Percentiles rank a stretch among this genome's conserved stretches.
Evolutionary conservation across 257 asterid species (phyloP).

Genomic region (Solanum appendiculatum): DNA sequence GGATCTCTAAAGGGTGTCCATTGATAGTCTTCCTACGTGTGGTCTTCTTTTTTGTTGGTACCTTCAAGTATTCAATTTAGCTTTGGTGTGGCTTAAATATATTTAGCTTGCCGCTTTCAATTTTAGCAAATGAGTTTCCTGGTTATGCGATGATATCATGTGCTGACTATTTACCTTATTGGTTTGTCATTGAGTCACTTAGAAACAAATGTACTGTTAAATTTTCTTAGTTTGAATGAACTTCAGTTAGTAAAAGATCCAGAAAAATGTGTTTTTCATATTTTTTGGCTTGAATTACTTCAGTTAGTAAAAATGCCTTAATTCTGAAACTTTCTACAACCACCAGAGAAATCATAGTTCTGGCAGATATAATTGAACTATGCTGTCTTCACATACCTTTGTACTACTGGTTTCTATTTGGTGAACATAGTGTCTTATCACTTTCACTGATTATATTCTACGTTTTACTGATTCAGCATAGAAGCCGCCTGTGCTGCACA

Average conservation of each 20-base stretch:
- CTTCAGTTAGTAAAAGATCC: background rate
- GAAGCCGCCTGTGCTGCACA: constrained; percentile 96
- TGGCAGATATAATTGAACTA: background rate
- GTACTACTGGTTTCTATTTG: background rate
- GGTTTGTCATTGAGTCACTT: background rate
- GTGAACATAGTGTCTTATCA: background rate
- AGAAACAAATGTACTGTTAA: background rate
- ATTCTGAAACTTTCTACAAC: background rate
- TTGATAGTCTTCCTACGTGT: background rate
- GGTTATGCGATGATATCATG: background rate
- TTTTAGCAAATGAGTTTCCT: background rate
- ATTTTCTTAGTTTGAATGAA: background rate
- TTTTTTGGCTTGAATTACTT: background rate
- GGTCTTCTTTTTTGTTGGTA: background rate
- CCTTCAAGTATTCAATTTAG: background rate
- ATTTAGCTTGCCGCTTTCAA: background rate
- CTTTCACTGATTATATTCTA: background rate
- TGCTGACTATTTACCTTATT: background rate
- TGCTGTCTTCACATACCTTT: background rate
- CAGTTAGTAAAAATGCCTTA: background rate
- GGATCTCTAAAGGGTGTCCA: background rate
- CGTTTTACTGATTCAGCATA: constrained; percentile 34
- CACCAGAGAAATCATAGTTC: background rate
- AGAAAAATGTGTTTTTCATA: background rate
- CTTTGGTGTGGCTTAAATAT: background rate